Percentiles rank a stretch among this genome's conserved stretches.
Evolutionary conservation across 345 rosid genomes (phyloP).

Genomic region (Populus euphratica): DNA sequence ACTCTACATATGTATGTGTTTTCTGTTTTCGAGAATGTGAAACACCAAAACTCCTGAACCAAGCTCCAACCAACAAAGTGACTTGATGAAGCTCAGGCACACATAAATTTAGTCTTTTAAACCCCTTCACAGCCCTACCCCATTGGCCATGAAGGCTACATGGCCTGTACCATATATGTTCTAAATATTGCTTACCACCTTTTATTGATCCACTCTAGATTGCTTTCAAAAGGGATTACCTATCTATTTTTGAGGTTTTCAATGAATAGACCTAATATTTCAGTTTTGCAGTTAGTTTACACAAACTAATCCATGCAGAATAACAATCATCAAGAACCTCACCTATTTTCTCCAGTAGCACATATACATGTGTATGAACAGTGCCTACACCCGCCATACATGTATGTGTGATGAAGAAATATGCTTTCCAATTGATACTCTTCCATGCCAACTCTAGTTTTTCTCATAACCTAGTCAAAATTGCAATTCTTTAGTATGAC

Average conservation of each 20-base stretch:
- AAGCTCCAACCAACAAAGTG: background rate
- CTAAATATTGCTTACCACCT: background rate
- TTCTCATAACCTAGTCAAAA: slow-evolving; percentile 73
- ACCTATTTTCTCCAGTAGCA: slow-evolving; percentile 95
- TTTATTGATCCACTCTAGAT: background rate
- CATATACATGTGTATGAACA: slow-evolving; percentile 94
- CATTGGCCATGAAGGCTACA: background rate
- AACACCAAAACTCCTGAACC: background rate
- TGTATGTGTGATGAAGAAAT: slow-evolving; percentile 87
- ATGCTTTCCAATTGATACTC: slow-evolving; percentile 95
- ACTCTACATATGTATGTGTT: too few relatives aligned
- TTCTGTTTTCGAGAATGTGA: background rate
- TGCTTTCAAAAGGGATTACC: background rate
- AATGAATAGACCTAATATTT: too few relatives aligned
- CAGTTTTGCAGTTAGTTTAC: too few relatives aligned
- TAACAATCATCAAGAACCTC: slow-evolving; percentile 10
- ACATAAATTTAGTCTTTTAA: background rate
- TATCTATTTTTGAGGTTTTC: background rate
- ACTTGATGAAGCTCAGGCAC: background rate
- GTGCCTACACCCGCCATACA: slow-evolving; percentile 95
- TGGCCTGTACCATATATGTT: background rate
- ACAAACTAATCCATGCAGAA: background rate
- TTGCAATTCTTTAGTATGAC: background rate
- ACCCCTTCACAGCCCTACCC: background rate
- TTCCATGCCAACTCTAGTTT: slow-evolving; percentile 53